phyloP scores from a whole-genome alignment of 2,329 filamentous ascomycete species.

The Ambrosiella beaveri region DNA sequence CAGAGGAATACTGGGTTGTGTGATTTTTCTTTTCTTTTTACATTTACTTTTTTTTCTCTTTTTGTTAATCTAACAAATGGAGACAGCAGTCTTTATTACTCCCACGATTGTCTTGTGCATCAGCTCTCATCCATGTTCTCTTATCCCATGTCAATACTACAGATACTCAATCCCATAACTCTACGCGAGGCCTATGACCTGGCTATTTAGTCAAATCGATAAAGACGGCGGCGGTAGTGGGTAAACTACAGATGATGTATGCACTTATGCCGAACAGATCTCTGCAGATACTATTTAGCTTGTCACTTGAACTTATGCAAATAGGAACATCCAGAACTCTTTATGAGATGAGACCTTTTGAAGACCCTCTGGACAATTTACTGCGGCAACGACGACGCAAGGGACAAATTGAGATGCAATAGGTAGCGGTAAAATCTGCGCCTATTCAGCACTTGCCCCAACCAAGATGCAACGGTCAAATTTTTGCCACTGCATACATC shows the following conservation, averaged over 20 bases:
- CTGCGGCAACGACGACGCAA: neutral
- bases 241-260: neutral
- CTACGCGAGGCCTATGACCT: neutral
- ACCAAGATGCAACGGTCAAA: too few species aligned
- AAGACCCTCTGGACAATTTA: neutral
- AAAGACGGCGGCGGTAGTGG: neutral
- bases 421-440: neutral
- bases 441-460: too few species aligned
- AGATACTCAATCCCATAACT: neutral
- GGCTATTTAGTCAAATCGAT: neutral
- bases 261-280: neutral
- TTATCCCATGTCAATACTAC: neutral
- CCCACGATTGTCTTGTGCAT: neutral
- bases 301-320: neutral
- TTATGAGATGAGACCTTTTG: neutral
- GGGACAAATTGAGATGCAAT: neutral
- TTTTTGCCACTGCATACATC: too few species aligned
- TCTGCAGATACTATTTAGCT: neutral
- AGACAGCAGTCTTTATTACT: neutral
- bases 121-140: neutral
- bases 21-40: neutral
- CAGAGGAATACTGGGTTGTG: neutral
- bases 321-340: neutral
- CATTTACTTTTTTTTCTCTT: neutral
- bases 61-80: neutral